Evolutionary conservation across 2,329 filamentous ascomycete genomes (phyloP).

Genomic region (Stagonosporopsis rhizophila): DNA sequence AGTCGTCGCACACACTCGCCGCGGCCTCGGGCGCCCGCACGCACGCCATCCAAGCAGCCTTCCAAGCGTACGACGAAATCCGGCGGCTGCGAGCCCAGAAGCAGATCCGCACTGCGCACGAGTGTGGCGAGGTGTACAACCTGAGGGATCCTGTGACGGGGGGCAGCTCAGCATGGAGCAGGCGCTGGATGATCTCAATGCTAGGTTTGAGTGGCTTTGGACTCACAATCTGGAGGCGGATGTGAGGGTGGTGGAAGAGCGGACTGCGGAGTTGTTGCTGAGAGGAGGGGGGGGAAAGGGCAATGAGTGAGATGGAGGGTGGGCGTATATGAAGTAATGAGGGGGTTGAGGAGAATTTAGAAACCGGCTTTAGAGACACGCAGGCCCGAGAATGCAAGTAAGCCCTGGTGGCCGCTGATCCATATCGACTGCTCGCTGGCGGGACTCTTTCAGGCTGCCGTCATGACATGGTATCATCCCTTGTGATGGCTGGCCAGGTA

Average conservation of each 20-base stretch:
- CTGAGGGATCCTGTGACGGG: conserved; percentile 3
- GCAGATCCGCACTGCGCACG: conserved; percentile 23
- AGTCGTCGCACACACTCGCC: neutral
- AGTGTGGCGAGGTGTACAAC: conserved; percentile 26
- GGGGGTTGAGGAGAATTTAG: too few relatives aligned
- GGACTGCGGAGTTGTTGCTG: neutral
- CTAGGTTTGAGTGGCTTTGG: conserved; percentile 32
- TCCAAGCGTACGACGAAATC: conserved; percentile 29
- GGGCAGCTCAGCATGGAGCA: conserved; percentile 8
- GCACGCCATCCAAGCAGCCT: conserved; percentile 16
- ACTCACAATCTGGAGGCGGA: conserved; percentile 26
- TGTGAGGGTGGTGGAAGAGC: conserved; percentile 2
- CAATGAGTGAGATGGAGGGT: too few relatives aligned
- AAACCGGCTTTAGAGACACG: too few relatives aligned
- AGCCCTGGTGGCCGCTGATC: neutral
- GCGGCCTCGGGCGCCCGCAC: neutral
- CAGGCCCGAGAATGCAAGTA: neutral
- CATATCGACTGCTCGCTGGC: neutral
- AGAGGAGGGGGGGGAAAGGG: too few relatives aligned
- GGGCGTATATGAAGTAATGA: too few relatives aligned
- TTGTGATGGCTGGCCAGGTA: too few relatives aligned
- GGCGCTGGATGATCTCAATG: conserved; percentile 18
- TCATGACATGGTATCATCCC: too few relatives aligned
- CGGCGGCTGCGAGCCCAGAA: conserved; percentile 29
- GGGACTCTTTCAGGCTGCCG: neutral